These are phyloP conservation scores for Trichoderma hamatum DNA, from an alignment of 2,329 filamentous ascomycete genomes.

Conservation along the genomic window DNA sequence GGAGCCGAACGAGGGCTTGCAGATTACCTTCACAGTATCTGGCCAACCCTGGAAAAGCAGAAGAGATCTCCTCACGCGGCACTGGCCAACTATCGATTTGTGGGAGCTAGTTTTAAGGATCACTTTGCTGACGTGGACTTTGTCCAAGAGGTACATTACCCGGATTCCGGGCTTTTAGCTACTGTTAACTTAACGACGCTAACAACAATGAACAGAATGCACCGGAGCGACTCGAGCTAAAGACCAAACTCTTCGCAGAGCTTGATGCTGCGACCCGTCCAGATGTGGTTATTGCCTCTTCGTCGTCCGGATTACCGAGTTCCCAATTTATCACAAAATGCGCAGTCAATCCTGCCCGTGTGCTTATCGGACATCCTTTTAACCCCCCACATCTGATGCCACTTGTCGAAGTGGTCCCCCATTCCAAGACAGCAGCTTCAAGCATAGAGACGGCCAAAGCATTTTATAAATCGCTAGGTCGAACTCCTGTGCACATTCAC, in stretches of 20 bases:
- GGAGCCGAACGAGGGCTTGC: constrained; percentile 39
- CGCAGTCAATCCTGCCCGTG: constrained; percentile 36
- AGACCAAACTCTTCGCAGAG: constrained; percentile 41
- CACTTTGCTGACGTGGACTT: constrained; percentile 36
- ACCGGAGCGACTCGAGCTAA: constrained; percentile 46
- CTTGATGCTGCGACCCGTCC: constrained; percentile 38
- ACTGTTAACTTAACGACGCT: background rate
- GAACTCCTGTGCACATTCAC: background rate
- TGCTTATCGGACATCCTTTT: constrained; percentile 51
- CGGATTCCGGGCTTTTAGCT: no score
- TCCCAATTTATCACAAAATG: constrained; percentile 27
- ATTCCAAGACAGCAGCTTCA: constrained; percentile 37
- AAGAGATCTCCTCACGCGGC: background rate
- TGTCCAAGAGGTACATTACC: constrained; percentile 38
- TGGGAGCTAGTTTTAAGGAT: constrained; percentile 11
- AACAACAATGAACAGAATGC: constrained; percentile 35
- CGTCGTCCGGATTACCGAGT: constrained; percentile 42
- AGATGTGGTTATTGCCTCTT: constrained; percentile 45
- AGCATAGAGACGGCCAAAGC: background rate
- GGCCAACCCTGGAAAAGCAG: constrained; percentile 18
- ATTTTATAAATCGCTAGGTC: background rate
- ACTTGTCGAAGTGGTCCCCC: constrained; percentile 50
- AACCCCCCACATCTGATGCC: constrained; percentile 54
- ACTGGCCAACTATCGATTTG: constrained; percentile 22
- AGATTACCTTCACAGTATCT: constrained; percentile 23